phyloP scores from a whole-genome alignment of 331 rosid genomes.

The Saraca asoca region DNA sequence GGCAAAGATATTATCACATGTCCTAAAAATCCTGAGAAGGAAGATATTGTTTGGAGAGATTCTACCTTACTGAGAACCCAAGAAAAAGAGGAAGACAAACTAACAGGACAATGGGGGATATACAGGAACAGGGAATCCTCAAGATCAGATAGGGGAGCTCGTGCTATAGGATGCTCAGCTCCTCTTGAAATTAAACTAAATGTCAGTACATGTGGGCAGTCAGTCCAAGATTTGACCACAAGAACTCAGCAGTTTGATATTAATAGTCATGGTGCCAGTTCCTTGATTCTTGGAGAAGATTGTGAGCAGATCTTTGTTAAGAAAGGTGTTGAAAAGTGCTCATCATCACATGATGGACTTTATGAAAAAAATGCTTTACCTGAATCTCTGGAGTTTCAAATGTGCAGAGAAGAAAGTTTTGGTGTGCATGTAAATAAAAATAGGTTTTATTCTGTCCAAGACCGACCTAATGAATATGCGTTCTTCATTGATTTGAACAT shows the following conservation, averaged over 20 bases:
- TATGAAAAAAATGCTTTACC: constrained; percentile 11
- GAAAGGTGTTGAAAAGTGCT: constrained; percentile 24
- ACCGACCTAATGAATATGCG: constrained; percentile 20
- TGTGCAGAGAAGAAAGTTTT: constrained; percentile 13
- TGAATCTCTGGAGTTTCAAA: constrained; percentile 14
- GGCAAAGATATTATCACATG: constrained; percentile 17
- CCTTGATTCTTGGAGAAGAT: constrained; percentile 4
- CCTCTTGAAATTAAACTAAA: constrained; percentile 2
- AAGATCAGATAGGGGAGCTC: constrained; percentile 17
- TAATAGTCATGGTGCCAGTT: background rate
- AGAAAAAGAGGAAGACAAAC: constrained; percentile 34
- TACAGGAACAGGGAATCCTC: constrained; percentile 17
- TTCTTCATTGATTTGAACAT: constrained; percentile 28
- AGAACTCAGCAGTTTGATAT: constrained; percentile 1
- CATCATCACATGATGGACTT: constrained; percentile 30
- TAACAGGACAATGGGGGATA: constrained; percentile 21
- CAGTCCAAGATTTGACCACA: constrained; percentile 4
- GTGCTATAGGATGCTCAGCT: constrained; percentile 2
- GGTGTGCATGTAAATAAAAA: constrained; percentile 24
- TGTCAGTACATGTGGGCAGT: background rate
- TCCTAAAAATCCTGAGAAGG: constrained; percentile 30
- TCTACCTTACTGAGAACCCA: constrained; percentile 29
- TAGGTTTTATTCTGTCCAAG: constrained; percentile 10
- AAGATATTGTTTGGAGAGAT: constrained; percentile 23
- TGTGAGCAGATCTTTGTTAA: constrained; percentile 4